phyloP scores from a whole-genome alignment of 805 yeast genomes.

The Suhomyces sp. region DNA sequence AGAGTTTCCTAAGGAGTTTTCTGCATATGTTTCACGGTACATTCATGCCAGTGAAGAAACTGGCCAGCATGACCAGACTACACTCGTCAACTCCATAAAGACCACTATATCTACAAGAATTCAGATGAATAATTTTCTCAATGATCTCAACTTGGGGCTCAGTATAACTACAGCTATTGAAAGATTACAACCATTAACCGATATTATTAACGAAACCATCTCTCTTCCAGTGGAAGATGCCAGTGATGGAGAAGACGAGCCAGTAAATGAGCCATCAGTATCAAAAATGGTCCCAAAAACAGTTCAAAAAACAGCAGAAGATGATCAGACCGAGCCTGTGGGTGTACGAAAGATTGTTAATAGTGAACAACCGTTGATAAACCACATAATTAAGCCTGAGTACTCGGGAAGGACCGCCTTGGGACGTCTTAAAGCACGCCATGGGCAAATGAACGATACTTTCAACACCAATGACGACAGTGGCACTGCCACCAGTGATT shows the following conservation, averaged over 20 bases:
- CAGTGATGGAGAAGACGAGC: slow-evolving; percentile 23
- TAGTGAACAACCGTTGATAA: slow-evolving; percentile 46
- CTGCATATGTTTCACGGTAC: slow-evolving; percentile 28
- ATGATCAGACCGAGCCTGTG: slow-evolving; percentile 47
- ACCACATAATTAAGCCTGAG: slow-evolving; percentile 52
- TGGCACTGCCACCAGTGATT: slow-evolving; percentile 22
- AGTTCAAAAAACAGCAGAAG: slow-evolving; percentile 5
- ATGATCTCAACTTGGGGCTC: slow-evolving; percentile 45
- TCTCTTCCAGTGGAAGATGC: slow-evolving; percentile 50
- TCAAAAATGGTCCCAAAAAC: background rate
- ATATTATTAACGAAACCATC: slow-evolving; percentile 46
- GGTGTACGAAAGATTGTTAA: slow-evolving; percentile 50
- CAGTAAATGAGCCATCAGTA: slow-evolving; percentile 5
- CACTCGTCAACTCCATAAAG: slow-evolving; percentile 30
- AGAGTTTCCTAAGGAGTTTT: slow-evolving; percentile 29
- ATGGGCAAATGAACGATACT: background rate
- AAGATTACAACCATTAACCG: slow-evolving; percentile 46
- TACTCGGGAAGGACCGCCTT: background rate
- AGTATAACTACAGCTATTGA: slow-evolving; percentile 52
- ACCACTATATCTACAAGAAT: slow-evolving; percentile 41
- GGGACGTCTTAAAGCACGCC: slow-evolving; percentile 3
- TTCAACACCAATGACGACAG: slow-evolving; percentile 7
- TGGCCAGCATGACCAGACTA: slow-evolving; percentile 15
- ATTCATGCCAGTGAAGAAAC: slow-evolving; percentile 11
- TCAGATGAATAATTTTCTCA: slow-evolving; percentile 40